A percentile compares a stretch with the other conserved stretches of the same genome.
phyloP scores from a whole-genome alignment of 2,329 filamentous ascomycete genomes.

The Orbilia brochopaga region DNA sequence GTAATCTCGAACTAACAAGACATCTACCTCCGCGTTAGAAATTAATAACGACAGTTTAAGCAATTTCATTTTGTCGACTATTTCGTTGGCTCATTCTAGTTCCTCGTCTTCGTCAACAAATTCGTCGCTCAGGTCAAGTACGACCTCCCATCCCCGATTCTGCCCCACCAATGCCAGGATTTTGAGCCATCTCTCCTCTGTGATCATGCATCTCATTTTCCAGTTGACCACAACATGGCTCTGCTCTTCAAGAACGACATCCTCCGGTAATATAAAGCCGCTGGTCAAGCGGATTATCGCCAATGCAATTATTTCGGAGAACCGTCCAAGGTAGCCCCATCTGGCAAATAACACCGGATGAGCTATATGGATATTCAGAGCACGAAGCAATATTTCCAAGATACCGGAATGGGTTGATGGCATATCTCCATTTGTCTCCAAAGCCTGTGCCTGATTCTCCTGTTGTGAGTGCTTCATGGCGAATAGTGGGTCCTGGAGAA shows the following conservation, averaged over 20 bases:
- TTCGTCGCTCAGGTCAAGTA: conserved; percentile 22
- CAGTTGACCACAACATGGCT: conserved; percentile 30
- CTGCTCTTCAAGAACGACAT: conserved; percentile 24
- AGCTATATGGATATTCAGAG: conserved; percentile 28
- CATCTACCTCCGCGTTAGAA: no score
- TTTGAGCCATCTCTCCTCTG: conserved; percentile 32
- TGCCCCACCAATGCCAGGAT: conserved; percentile 28
- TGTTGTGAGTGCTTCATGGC: conserved; percentile 30
- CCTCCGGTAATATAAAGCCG: conserved; percentile 17
- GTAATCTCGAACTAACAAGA: no score
- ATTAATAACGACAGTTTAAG: no score
- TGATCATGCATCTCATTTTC: conserved; percentile 40
- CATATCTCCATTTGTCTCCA: neutral
- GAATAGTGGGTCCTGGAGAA: conserved; percentile 34
- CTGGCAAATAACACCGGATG: conserved; percentile 39
- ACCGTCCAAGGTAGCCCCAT: conserved; percentile 31
- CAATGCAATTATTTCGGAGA: conserved; percentile 43
- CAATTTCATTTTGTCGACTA: no score
- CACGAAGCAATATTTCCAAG: conserved; percentile 21
- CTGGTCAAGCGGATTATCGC: conserved; percentile 24
- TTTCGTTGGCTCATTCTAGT: conserved; percentile 4
- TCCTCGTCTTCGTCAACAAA: conserved; percentile 22
- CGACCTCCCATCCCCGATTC: conserved; percentile 39
- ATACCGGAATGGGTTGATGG: conserved; percentile 8
- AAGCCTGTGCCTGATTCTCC: neutral